These are phyloP conservation scores for Scedosporium aurantiacum DNA, from an alignment of 2,329 filamentous ascomycete genomes.

Conservation along the genomic window DNA sequence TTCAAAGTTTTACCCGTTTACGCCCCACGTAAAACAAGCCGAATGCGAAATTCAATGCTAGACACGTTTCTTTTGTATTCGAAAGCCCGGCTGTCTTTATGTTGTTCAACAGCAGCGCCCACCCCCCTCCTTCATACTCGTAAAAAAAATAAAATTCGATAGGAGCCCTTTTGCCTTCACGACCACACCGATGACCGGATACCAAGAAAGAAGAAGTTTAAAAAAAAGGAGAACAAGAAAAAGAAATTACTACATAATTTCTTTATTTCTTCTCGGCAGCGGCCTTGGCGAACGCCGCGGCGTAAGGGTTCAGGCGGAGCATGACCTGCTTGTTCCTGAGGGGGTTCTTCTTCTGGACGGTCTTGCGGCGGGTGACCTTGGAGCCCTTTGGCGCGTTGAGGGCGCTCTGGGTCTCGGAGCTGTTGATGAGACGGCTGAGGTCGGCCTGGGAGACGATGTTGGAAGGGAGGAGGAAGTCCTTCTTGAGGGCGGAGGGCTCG, in stretches of 20 bases:
- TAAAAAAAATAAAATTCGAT: not conserved
- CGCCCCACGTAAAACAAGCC: slow-evolving; percentile 1
- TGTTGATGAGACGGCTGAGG: slow-evolving; percentile 97
- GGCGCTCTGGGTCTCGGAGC: slow-evolving; percentile 93
- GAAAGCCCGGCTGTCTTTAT: not conserved
- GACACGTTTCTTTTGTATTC: not conserved
- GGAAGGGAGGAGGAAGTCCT: slow-evolving; percentile 94
- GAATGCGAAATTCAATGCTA: slow-evolving; percentile 4
- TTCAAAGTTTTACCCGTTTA: not conserved
- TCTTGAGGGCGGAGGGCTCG: slow-evolving; percentile 84
- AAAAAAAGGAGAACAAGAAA: not conserved
- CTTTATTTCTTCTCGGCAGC: slow-evolving; percentile 21
- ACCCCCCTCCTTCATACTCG: not conserved
- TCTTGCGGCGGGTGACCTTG: slow-evolving; percentile 75
- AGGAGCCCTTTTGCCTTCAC: not conserved
- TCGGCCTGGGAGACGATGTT: slow-evolving; percentile 91
- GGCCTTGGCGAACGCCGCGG: slow-evolving; percentile 72
- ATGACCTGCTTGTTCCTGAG: slow-evolving; percentile 98
- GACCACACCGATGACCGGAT: not conserved
- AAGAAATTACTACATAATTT: no score
- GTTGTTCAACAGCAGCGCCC: not conserved
- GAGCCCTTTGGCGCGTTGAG: slow-evolving; percentile 85
- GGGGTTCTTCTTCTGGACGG: slow-evolving; percentile 99
- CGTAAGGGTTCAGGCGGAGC: slow-evolving; percentile 98
- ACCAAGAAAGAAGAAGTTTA: not conserved